phyloP scores from a whole-genome alignment of 768 basidiomycete genomes.

The Harrya chromipes region DNA sequence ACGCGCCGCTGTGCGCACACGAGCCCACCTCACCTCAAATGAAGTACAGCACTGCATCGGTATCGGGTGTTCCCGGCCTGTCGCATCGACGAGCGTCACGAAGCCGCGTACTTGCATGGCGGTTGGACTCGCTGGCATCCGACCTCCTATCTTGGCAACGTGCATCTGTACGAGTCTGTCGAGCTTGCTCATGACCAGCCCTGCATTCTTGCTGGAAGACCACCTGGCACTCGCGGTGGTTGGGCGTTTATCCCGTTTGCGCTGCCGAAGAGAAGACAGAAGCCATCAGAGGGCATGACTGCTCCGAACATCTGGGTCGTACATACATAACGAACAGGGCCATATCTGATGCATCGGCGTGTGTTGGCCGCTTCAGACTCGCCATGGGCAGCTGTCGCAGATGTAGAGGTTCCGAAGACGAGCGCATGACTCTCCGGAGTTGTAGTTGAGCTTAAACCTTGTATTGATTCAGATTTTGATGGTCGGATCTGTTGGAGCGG shows the following conservation, averaged over 20 bases:
- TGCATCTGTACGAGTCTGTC: constrained; percentile 23
- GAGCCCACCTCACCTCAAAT: constrained; percentile 18
- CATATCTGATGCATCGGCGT: constrained; percentile 9
- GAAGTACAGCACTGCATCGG: constrained; percentile 23
- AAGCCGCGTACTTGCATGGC: constrained; percentile 20
- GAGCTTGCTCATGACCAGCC: constrained; percentile 17
- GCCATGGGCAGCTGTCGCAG: not conserved
- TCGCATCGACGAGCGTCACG: constrained; percentile 25
- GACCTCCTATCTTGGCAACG: constrained; percentile 10
- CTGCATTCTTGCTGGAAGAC: constrained; percentile 10
- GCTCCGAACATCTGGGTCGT: not conserved
- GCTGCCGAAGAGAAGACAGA: constrained; percentile 1
- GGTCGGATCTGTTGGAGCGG: constrained; percentile 5
- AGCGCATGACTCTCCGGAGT: constrained; percentile 6
- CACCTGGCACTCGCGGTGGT: not conserved
- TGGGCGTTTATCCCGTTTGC: constrained; percentile 20
- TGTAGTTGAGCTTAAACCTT: constrained; percentile 11
- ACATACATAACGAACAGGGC: constrained; percentile 7
- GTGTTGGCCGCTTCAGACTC: not conserved
- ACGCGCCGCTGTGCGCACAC: not conserved
- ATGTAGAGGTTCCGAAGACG: constrained; percentile 11
- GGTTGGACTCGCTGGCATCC: constrained; percentile 15
- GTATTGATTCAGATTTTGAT: constrained; percentile 10
- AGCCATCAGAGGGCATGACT: not conserved
- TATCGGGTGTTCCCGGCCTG: constrained; percentile 26